Evolutionary conservation across 257 asterid genomes (phyloP), one percentile per base, ranked within the genome.

Genomic region (Thymus mandschuricus): DNA sequence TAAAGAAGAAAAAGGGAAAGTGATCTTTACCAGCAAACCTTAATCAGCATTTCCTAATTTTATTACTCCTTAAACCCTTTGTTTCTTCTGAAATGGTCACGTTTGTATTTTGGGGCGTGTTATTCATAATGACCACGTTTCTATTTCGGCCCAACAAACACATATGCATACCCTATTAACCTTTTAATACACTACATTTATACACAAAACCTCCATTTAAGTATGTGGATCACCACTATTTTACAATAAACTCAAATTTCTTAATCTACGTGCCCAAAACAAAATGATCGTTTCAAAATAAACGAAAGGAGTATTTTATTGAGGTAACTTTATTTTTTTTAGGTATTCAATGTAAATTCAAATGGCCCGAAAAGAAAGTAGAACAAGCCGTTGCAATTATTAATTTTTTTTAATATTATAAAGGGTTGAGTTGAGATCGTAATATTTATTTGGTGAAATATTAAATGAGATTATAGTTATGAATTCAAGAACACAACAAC

Each of bases 401-500:
- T 21, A 21, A 21, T 21, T 21, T 21, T 21, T 21, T 21, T 21
- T 21, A 7, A n/a, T 12, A 41, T 21, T 59, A 13, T 35, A 44
- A 21, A 21, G 21, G 21, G 21, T 21, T 44, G 56, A 29, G 10
- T 7, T 10, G 44, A 45, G 12, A 29, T 69, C 54, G 41, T 55
- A 69, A 55, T 55, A 9, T 1, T 41, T 41, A 6, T 35, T 49
- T 34, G 72, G 72, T 44, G 45, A 69, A n/a, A 35, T 13, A 30
- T 69, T 69, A 51, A 15, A 67, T 51, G 51, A 1, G 9, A 66
- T 13, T 12, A 8, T 49, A 35, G 5, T 35, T 35, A 35, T 3
- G 10, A 66, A 66, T 15, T 21, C 40, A 52, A 57, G 33, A n/a
- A 69, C 5, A 54, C 30, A 54, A 27, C 73, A 56, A 43, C 55